phyloP scores from a whole-genome alignment of 805 yeast genomes.

The Kluyveromyces dobzhanskii region DNA sequence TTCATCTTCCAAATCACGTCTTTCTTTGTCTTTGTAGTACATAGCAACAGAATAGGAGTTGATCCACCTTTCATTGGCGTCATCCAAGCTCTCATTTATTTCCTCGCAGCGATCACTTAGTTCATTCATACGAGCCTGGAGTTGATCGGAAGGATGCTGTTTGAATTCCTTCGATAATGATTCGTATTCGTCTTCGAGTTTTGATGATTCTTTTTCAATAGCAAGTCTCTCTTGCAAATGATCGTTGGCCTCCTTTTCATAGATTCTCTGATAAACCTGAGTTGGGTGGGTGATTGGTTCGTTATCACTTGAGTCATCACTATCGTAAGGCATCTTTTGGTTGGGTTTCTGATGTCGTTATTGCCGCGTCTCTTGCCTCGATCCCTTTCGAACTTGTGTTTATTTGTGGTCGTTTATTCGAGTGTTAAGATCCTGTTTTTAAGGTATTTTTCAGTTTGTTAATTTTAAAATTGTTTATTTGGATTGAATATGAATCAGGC shows the following conservation, averaged over 20 bases:
- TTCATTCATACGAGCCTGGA: neutral
- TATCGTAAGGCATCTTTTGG: neutral
- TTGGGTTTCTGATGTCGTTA: no score
- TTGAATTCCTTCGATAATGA: neutral
- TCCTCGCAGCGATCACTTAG: neutral
- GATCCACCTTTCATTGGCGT: constrained; percentile 2
- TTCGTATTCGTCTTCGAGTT: neutral
- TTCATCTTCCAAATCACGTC: neutral
- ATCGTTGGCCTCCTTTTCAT: constrained; percentile 1
- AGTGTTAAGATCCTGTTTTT: no score
- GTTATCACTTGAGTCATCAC: constrained; percentile 2
- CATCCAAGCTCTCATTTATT: neutral
- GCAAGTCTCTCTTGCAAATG: neutral
- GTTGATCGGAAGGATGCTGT: neutral
- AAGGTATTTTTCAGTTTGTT: no score
- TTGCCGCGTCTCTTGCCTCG: no score
- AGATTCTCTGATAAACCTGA: constrained; percentile 1
- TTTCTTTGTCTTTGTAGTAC: constrained; percentile 3
- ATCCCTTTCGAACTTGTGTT: no score
- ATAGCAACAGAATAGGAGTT: constrained; percentile 1
- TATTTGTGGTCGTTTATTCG: no score
- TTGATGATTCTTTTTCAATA: neutral
- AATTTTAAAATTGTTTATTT: no score
- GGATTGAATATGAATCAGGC: no score
- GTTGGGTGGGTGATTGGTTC: constrained; percentile 2